Conservation (phyloP, 2,329 filamentous ascomycete genomes). For the Akanthomyces uredinophilus region DNA sequence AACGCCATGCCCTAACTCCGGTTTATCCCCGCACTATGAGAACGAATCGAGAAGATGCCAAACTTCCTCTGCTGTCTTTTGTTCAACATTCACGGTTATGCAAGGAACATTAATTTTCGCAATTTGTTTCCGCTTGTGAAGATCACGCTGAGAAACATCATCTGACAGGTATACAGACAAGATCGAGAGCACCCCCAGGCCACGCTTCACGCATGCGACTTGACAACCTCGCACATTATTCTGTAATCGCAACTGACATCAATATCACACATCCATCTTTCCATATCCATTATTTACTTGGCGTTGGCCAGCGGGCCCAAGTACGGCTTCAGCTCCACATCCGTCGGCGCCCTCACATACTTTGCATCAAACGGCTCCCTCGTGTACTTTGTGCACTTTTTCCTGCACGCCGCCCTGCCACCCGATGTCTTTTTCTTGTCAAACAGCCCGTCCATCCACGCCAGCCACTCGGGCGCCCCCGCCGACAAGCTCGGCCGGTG, state of each 20-base stretch:
- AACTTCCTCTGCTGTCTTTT: too few relatives aligned
- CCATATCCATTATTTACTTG: neutral
- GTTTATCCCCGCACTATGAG: neutral
- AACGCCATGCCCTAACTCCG: neutral
- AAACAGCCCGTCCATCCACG: constrained; percentile 10
- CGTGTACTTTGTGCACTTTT: neutral
- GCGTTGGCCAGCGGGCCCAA: neutral
- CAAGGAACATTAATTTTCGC: too few relatives aligned
- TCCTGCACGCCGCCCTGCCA: neutral
- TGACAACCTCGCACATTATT: too few relatives aligned
- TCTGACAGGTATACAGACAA: too few relatives aligned
- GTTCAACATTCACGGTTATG: too few relatives aligned
- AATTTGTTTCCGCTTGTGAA: too few relatives aligned
- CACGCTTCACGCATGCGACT: too few relatives aligned
- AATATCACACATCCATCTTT: too few relatives aligned
- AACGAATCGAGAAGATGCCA: neutral
- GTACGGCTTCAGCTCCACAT: constrained; percentile 1
- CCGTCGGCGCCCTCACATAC: neutral
- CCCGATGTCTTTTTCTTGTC: neutral
- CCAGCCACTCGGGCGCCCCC: constrained; percentile 3
- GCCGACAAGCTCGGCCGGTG: constrained; percentile 12
- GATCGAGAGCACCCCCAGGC: too few relatives aligned
- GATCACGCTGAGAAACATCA: too few relatives aligned
- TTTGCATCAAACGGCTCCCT: neutral
- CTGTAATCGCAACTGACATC: too few relatives aligned